Conservation (phyloP, 2,329 filamentous ascomycete genomes). For the Trichophyton simii region DNA sequence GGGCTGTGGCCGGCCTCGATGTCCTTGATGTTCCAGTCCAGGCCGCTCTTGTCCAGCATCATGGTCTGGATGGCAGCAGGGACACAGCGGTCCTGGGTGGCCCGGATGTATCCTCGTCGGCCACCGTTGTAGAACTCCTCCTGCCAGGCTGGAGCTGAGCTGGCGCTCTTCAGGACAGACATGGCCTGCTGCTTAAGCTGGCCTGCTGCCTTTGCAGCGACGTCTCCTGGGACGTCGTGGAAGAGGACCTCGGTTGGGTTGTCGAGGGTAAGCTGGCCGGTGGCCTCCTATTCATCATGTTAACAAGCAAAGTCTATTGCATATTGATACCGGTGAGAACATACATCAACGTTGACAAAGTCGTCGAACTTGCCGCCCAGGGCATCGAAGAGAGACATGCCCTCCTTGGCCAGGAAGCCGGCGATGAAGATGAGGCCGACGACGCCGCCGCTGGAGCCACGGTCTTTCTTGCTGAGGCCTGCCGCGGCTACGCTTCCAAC, state of each 20-base stretch:
- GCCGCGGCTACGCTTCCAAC: conserved; percentile 19
- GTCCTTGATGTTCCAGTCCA: conserved; percentile 5
- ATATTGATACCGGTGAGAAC: background rate
- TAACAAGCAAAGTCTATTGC: background rate
- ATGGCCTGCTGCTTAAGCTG: background rate
- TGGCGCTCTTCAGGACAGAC: background rate
- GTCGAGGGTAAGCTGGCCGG: background rate
- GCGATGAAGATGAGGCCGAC: conserved; percentile 9
- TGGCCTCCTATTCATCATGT: conserved; percentile 7
- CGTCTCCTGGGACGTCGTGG: conserved; percentile 6
- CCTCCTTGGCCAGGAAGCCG: conserved; percentile 5
- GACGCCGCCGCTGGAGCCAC: conserved; percentile 5
- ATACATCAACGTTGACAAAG: background rate
- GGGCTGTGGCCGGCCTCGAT: conserved; percentile 9
- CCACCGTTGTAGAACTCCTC: conserved; percentile 9
- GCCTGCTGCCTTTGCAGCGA: conserved; percentile 2
- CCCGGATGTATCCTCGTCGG: conserved; percentile 6
- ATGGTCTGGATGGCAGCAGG: conserved; percentile 3
- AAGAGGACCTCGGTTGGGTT: conserved; percentile 7
- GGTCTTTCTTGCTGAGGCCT: conserved; percentile 15
- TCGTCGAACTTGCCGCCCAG: conserved; percentile 1
- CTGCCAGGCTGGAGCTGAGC: background rate
- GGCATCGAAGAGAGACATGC: background rate
- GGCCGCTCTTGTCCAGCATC: conserved; percentile 5
- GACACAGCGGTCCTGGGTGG: conserved; percentile 4